phyloP scores from a whole-genome alignment of 345 rosid genomes.

The Bruguiera parviflora region DNA sequence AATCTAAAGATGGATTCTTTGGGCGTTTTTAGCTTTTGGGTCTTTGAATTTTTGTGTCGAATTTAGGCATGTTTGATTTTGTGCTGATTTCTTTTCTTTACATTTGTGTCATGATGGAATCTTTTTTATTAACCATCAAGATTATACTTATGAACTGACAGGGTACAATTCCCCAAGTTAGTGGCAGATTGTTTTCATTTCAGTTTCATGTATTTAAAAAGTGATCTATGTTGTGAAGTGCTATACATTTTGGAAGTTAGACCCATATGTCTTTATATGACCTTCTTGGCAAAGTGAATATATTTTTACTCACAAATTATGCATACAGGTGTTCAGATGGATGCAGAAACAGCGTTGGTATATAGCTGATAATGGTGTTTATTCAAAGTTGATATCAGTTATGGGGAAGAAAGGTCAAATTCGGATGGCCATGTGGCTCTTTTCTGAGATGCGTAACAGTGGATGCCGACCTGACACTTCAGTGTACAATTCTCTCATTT shows the following conservation, averaged over 20 bases:
- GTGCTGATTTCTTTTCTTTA: not conserved
- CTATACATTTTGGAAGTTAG: not conserved
- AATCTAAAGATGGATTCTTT: not conserved
- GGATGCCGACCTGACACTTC: conserved; percentile 93
- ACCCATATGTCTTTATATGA: not conserved
- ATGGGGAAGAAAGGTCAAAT: conserved; percentile 91
- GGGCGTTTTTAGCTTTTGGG: conserved; percentile 15
- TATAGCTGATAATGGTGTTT: conserved; percentile 75
- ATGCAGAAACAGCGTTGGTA: conserved; percentile 98
- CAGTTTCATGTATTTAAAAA: no score
- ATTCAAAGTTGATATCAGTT: conserved; percentile 71
- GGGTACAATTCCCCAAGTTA: no score
- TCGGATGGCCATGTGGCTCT: conserved; percentile 97
- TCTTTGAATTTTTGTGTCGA: not conserved
- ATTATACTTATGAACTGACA: no score
- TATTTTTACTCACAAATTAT: not conserved
- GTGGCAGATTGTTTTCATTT: no score
- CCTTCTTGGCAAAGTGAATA: not conserved
- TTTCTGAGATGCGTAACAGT: conserved; percentile 91
- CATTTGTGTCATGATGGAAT: not conserved
- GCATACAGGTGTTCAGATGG: conserved; percentile 86
- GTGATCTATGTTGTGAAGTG: not conserved
- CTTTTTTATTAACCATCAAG: no score
- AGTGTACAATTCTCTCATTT: conserved; percentile 81
- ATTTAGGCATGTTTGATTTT: not conserved